Evolutionary conservation across 768 basidiomycete species (phyloP).

Genomic region (Mycena olivaceomarginata): DNA sequence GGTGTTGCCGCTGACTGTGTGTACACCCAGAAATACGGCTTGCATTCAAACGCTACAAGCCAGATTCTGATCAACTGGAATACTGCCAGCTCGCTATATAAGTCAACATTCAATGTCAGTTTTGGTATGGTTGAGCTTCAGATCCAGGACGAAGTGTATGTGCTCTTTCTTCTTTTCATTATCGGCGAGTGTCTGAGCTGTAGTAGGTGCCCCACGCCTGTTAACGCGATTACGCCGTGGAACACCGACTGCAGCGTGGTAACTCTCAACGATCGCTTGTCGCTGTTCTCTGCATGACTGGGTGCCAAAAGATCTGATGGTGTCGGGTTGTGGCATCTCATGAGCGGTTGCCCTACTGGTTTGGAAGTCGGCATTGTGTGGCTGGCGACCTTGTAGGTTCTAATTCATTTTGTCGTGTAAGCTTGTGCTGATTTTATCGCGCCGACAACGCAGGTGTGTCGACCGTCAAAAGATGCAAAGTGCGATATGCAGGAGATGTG

Average conservation of each 20-base stretch:
- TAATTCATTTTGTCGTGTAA: not conserved
- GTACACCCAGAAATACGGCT: constrained; percentile 81
- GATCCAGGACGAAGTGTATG: constrained; percentile 76
- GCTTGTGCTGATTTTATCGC: constrained; percentile 62
- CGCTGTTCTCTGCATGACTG: constrained; percentile 89
- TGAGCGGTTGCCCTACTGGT: constrained; percentile 90
- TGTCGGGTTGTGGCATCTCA: constrained; percentile 91
- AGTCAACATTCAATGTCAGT: constrained; percentile 89
- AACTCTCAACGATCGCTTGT: constrained; percentile 82
- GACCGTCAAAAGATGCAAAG: constrained; percentile 75
- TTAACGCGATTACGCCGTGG: constrained; percentile 78
- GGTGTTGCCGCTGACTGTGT: constrained; percentile 93
- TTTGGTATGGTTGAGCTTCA: constrained; percentile 89
- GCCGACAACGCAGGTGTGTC: constrained; percentile 79
- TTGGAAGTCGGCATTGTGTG: constrained; percentile 92
- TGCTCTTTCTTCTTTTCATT: constrained; percentile 20
- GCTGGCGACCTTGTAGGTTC: constrained; percentile 83
- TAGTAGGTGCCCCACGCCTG: constrained; percentile 75
- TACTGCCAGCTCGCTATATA: constrained; percentile 83
- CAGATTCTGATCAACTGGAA: constrained; percentile 90
- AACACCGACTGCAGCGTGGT: constrained; percentile 80
- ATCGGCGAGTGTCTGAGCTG: constrained; percentile 2
- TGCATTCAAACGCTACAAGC: constrained; percentile 78
- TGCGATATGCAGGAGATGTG: constrained; percentile 88
- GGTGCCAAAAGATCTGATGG: constrained; percentile 82